Evolutionary conservation across 2,329 filamentous ascomycete genomes (phyloP).

Genomic region (Atkinsonella texensis): DNA sequence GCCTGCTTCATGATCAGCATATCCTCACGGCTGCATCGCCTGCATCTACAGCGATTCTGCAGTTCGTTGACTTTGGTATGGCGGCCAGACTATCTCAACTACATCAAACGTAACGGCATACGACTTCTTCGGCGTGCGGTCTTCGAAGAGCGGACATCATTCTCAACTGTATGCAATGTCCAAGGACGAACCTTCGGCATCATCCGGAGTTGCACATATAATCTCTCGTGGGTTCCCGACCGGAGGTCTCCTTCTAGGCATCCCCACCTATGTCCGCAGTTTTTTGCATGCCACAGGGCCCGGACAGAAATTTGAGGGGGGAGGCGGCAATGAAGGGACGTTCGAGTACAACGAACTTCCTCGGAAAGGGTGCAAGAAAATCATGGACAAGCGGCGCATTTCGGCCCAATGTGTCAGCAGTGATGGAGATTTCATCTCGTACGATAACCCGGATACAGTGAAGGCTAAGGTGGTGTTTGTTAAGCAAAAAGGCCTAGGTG

Average conservation of each 20-base stretch:
- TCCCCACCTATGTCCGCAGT: constrained; percentile 64
- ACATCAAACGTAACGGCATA: constrained; percentile 72
- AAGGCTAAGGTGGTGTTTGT: constrained; percentile 63
- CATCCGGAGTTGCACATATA: constrained; percentile 54
- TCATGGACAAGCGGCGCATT: constrained; percentile 52
- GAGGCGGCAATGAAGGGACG: constrained; percentile 51
- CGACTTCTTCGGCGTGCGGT: constrained; percentile 67
- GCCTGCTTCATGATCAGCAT: constrained; percentile 57
- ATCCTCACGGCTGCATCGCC: constrained; percentile 62
- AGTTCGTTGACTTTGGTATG: constrained; percentile 53
- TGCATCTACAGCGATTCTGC: constrained; percentile 51
- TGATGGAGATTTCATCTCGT: constrained; percentile 67
- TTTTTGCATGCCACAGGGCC: constrained; percentile 55
- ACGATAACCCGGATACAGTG: constrained; percentile 69
- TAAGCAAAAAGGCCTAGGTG: constrained; percentile 56
- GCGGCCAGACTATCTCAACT: constrained; percentile 57
- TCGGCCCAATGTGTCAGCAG: constrained; percentile 62
- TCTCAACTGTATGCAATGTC: constrained; percentile 57
- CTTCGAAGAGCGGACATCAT: constrained; percentile 56
- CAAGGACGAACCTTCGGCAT: constrained; percentile 52
- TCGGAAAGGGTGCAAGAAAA: constrained; percentile 46
- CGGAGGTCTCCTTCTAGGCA: constrained; percentile 61
- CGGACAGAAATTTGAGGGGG: constrained; percentile 46
- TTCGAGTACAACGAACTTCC: constrained; percentile 68
- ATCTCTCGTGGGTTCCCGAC: constrained; percentile 53